Conservation (phyloP, 2,329 filamentous ascomycete genomes). For the Passalora sequoiae region DNA sequence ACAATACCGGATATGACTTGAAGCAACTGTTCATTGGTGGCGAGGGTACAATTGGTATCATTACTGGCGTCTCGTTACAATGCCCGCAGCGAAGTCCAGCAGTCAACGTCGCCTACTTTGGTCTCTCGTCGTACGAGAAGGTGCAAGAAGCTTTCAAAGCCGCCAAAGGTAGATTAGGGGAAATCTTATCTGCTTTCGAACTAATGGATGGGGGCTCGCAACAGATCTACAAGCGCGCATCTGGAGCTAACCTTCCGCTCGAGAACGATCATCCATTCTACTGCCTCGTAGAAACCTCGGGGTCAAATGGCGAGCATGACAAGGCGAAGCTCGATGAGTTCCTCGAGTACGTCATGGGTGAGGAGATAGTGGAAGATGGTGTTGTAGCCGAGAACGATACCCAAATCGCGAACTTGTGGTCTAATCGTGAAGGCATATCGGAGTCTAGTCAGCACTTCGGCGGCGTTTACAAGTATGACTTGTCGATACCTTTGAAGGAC, state of each 20-base stretch:
- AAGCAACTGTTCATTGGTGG: slow-evolving; percentile 96
- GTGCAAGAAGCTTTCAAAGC: slow-evolving; percentile 80
- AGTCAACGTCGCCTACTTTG: slow-evolving; percentile 92
- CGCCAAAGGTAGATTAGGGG: slow-evolving; percentile 82
- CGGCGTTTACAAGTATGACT: slow-evolving; percentile 96
- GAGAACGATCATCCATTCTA: slow-evolving; percentile 88
- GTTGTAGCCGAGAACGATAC: slow-evolving; percentile 91
- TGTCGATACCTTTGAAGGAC: slow-evolving; percentile 84
- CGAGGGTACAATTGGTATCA: slow-evolving; percentile 90
- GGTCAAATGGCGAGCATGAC: slow-evolving; percentile 90
- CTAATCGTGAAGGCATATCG: slow-evolving; percentile 87
- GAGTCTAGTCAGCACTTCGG: slow-evolving; percentile 86
- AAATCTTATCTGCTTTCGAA: slow-evolving; percentile 96
- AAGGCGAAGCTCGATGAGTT: slow-evolving; percentile 83
- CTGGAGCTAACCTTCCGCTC: slow-evolving; percentile 71
- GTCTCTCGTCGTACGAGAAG: slow-evolving; percentile 83
- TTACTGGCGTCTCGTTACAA: slow-evolving; percentile 83
- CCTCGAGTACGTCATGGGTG: slow-evolving; percentile 84
- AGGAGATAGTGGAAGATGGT: slow-evolving; percentile 81
- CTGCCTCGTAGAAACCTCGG: slow-evolving; percentile 92
- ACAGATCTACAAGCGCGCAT: slow-evolving; percentile 67
- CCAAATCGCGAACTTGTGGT: slow-evolving; percentile 79
- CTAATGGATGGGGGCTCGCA: slow-evolving; percentile 89
- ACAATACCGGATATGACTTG: slow-evolving; percentile 97
- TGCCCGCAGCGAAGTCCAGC: slow-evolving; percentile 84